Evolutionary conservation across 495 filamentous ascomycete species (phyloP).

Genomic region (Filosporella fistucella): DNA sequence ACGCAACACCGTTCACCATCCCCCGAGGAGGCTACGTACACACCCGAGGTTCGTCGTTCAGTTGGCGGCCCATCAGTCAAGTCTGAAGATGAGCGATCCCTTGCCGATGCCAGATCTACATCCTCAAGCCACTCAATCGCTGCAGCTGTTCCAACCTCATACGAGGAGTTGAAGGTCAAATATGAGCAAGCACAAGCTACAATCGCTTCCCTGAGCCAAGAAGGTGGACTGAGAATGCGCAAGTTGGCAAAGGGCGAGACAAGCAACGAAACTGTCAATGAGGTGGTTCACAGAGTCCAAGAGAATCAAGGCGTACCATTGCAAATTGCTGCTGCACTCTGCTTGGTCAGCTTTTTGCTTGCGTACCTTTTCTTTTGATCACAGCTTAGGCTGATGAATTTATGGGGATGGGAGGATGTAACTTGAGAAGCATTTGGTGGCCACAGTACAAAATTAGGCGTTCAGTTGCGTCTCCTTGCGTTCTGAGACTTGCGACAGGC

Average conservation of each 20-base stretch:
- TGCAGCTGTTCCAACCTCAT: conserved; percentile 8
- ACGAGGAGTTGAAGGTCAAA: conserved; percentile 64
- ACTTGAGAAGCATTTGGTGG: too few species aligned
- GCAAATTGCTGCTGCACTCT: conserved; percentile 75
- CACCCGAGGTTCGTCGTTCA: conserved; percentile 21
- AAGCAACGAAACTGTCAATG: conserved; percentile 38
- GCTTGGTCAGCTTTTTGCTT: conserved; percentile 84
- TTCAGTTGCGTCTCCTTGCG: too few species aligned
- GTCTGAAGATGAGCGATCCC: conserved; percentile 15
- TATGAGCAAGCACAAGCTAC: conserved; percentile 71
- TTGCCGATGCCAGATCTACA: conserved; percentile 6
- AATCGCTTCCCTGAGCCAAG: conserved; percentile 65
- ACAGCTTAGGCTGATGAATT: too few species aligned
- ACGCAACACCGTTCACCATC: conserved; percentile 38
- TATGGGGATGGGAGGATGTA: background rate
- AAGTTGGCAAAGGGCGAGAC: conserved; percentile 48
- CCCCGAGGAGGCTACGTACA: conserved; percentile 32
- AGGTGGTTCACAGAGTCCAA: conserved; percentile 50
- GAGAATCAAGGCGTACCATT: conserved; percentile 61
- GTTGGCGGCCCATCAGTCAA: conserved; percentile 6
- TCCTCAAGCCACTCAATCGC: background rate
- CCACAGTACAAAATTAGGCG: too few species aligned
- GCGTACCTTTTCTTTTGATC: conserved; percentile 97
- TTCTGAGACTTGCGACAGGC: too few species aligned
- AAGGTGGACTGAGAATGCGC: conserved; percentile 67